These are phyloP conservation scores for Cucurbitaria berberidis DNA, from an alignment of 2,329 filamentous ascomycete genomes.

Conservation along the genomic window DNA sequence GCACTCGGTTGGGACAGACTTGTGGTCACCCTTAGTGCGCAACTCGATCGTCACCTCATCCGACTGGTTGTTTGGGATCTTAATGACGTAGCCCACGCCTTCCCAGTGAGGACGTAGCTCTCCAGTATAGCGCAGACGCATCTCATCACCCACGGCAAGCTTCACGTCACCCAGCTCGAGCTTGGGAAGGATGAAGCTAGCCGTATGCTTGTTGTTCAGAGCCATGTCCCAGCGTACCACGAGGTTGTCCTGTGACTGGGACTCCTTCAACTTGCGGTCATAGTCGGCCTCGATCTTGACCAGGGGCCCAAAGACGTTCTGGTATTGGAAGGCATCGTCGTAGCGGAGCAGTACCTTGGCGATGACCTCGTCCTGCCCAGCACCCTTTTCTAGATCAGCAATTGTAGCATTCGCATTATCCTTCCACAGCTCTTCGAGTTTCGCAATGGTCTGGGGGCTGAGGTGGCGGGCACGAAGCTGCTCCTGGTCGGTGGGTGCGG, in stretches of 20 bases:
- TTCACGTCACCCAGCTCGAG: conserved; percentile 98
- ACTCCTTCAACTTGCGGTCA: conserved; percentile 97
- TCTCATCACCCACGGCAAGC: conserved; percentile 95
- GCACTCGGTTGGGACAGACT: conserved; percentile 92
- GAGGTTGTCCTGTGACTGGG: conserved; percentile 94
- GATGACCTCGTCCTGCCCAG: conserved; percentile 92
- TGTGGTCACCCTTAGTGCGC: conserved; percentile 93
- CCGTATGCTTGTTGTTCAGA: conserved; percentile 95
- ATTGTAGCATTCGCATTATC: conserved; percentile 89
- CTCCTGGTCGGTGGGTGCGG: conserved; percentile 87
- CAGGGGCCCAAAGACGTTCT: conserved; percentile 96
- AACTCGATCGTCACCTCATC: conserved; percentile 96
- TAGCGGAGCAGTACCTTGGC: conserved; percentile 91
- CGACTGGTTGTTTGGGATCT: conserved; percentile 98
- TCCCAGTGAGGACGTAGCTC: conserved; percentile 94
- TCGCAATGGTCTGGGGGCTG: conserved; percentile 92
- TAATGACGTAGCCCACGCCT: conserved; percentile 97
- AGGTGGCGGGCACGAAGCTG: conserved; percentile 93
- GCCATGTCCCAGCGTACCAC: conserved; percentile 94
- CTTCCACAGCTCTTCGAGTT: conserved; percentile 98
- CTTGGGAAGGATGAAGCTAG: conserved; percentile 94
- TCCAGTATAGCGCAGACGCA: conserved; percentile 95
- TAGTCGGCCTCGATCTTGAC: conserved; percentile 99
- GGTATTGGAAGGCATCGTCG: conserved; percentile 97
- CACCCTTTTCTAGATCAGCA: conserved; percentile 87